phyloP scores from a whole-genome alignment of 441 rosid genomes.

The Lepidium campestre region DNA sequence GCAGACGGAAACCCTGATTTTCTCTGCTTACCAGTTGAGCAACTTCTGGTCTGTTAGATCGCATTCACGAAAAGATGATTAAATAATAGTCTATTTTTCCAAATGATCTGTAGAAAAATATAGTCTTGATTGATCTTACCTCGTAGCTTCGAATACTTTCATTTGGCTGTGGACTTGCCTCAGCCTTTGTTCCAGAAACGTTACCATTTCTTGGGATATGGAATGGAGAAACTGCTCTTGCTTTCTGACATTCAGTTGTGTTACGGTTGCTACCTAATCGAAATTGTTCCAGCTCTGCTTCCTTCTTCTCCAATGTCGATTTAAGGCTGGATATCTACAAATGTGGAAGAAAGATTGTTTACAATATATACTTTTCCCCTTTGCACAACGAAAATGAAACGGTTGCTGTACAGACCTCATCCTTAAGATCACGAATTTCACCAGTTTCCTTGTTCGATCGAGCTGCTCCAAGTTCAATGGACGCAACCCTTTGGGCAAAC shows the following conservation, averaged over 20 bases:
- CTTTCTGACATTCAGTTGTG: slow-evolving; percentile 51
- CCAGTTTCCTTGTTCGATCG: slow-evolving; percentile 85
- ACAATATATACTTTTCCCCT: not conserved
- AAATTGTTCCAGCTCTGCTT: slow-evolving; percentile 73
- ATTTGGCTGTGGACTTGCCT: slow-evolving; percentile 40
- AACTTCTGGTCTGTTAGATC: slow-evolving; percentile 68
- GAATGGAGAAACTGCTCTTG: slow-evolving; percentile 88
- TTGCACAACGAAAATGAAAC: not conserved
- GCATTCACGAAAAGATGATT: not conserved
- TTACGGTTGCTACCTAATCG: slow-evolving; percentile 39
- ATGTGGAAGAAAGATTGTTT: not conserved
- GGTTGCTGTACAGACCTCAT: slow-evolving; percentile 47
- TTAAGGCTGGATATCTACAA: slow-evolving; percentile 72
- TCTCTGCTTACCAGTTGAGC: slow-evolving; percentile 84
- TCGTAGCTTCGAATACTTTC: slow-evolving; percentile 51
- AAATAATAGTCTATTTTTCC: not conserved
- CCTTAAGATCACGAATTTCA: slow-evolving; percentile 83
- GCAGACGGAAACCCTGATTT: slow-evolving; percentile 70
- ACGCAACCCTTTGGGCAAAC: slow-evolving; percentile 91
- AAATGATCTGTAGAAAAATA: not conserved
- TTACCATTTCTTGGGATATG: slow-evolving; percentile 54
- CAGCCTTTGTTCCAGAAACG: slow-evolving; percentile 42
- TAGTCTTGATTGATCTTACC: slow-evolving; percentile 34
- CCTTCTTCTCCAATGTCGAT: slow-evolving; percentile 70
- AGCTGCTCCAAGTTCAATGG: slow-evolving; percentile 93